These are phyloP conservation scores for Letharia columbiana DNA, from an alignment of 495 filamentous ascomycete genomes.

Conservation along the genomic window DNA sequence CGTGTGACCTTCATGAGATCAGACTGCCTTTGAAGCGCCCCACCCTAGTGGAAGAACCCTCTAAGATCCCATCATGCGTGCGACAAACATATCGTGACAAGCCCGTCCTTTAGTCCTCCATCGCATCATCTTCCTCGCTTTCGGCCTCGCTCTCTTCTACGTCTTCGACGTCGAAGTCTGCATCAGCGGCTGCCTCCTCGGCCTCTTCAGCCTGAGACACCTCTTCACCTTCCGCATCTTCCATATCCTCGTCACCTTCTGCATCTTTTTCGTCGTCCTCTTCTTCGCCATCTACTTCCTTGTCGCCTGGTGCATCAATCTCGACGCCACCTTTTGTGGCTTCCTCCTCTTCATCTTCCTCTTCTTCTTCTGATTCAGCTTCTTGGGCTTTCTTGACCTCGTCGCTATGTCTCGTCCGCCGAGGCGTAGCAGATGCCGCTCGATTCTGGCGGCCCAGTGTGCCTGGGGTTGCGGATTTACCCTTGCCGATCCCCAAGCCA, in stretches of 20 bases:
- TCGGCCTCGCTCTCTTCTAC: conserved; percentile 23
- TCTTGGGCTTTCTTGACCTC: conserved; percentile 2
- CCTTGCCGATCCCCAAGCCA: conserved; percentile 12
- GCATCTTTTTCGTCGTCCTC: conserved; percentile 14
- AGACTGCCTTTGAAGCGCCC: background rate
- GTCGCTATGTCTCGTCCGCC: conserved; percentile 9
- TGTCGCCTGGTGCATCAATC: background rate
- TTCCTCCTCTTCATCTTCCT: conserved; percentile 9
- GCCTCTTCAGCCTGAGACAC: conserved; percentile 9
- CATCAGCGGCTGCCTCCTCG: conserved; percentile 19
- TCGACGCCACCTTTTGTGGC: conserved; percentile 2
- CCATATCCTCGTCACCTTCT: conserved; percentile 13
- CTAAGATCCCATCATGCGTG: conserved; percentile 1
- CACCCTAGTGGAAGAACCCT: background rate
- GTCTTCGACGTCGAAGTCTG: conserved; percentile 19
- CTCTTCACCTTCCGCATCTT: conserved; percentile 19
- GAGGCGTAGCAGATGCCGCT: conserved; percentile 3
- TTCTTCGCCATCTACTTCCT: conserved; percentile 8
- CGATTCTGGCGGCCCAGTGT: background rate
- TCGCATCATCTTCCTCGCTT: conserved; percentile 20
- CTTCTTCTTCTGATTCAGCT: background rate
- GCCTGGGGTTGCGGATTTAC: background rate
- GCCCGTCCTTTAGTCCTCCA: conserved; percentile 5
- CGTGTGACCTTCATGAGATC: background rate
- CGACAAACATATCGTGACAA: conserved; percentile 4